A percentile compares a stretch with the other conserved stretches of the same genome.
Evolutionary conservation across 768 basidiomycete species (phyloP).

Genomic region (Lyophyllum semitale): DNA sequence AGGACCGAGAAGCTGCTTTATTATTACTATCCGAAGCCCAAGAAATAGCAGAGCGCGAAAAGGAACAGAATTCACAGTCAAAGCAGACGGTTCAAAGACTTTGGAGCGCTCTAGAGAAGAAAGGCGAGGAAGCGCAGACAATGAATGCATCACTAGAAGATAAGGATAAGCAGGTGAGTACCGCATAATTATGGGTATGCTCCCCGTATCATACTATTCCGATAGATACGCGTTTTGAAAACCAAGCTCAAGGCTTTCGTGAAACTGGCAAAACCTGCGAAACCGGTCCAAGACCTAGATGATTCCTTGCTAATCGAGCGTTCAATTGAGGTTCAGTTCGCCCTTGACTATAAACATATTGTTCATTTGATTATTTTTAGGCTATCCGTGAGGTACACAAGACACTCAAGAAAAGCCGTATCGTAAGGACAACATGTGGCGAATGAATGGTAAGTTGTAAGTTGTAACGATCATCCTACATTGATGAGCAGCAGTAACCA

Average conservation of each 20-base stretch:
- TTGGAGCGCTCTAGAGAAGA: neutral
- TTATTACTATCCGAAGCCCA: neutral
- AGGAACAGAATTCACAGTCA: slow-evolving; percentile 3
- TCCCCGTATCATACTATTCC: too few relatives aligned
- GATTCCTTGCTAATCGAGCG: slow-evolving; percentile 17
- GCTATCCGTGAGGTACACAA: neutral
- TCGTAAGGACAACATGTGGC: neutral
- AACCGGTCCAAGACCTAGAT: slow-evolving; percentile 7
- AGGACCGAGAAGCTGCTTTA: neutral
- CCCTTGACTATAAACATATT: neutral
- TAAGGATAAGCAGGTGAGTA: slow-evolving; percentile 8
- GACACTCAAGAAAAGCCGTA: slow-evolving; percentile 3
- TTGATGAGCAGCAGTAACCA: too few relatives aligned
- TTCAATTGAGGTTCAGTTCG: neutral
- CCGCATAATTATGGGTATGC: neutral
- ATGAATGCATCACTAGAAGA: slow-evolving; percentile 4
- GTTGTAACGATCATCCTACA: too few relatives aligned
- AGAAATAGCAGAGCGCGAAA: neutral
- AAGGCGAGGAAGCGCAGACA: neutral
- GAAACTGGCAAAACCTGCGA: slow-evolving; percentile 4
- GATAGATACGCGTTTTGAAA: slow-evolving; percentile 11
- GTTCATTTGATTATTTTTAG: slow-evolving; percentile 2
- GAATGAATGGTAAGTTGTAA: too few relatives aligned
- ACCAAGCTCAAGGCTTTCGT: slow-evolving; percentile 13
- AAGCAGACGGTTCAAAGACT: slow-evolving; percentile 4